These are phyloP conservation scores for Salvia rosmarinus DNA, from an alignment of 257 asterid genomes.

Conservation along the genomic window DNA sequence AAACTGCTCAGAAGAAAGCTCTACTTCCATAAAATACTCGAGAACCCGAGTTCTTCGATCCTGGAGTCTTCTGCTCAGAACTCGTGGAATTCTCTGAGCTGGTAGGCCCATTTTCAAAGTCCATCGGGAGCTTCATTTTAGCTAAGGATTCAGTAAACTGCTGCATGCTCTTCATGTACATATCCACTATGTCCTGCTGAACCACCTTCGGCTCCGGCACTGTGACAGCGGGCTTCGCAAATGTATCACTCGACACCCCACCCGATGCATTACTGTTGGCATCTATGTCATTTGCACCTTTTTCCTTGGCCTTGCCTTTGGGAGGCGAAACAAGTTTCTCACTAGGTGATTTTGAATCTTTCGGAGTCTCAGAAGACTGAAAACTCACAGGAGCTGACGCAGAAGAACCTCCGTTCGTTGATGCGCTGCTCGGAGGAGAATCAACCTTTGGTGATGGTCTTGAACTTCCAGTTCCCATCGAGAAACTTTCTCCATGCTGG, in stretches of 20 bases:
- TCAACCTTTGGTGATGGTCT: slow-evolving; percentile 43
- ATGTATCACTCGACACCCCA: slow-evolving; percentile 33
- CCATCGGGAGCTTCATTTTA: slow-evolving; percentile 95
- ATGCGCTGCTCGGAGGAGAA: slow-evolving; percentile 69
- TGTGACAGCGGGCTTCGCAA: slow-evolving; percentile 55
- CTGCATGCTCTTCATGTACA: slow-evolving; percentile 99
- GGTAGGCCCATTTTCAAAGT: slow-evolving; percentile 68
- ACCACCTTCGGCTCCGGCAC: slow-evolving; percentile 75
- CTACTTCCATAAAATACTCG: slow-evolving; percentile 94
- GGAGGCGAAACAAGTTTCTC: slow-evolving; percentile 51
- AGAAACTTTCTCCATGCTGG: slow-evolving; percentile 46
- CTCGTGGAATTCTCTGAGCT: slow-evolving; percentile 79
- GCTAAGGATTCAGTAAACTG: slow-evolving; percentile 91
- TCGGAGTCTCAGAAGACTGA: slow-evolving; percentile 56
- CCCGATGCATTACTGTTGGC: slow-evolving; percentile 49
- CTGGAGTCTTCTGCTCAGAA: slow-evolving; percentile 70
- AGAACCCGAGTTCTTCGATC: slow-evolving; percentile 73
- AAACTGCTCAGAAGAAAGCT: slow-evolving; percentile 83
- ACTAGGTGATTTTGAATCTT: slow-evolving; percentile 47
- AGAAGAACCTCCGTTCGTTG: slow-evolving; percentile 53
- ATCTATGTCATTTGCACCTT: slow-evolving; percentile 39
- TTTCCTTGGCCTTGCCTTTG: slow-evolving; percentile 48
- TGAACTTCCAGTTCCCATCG: slow-evolving; percentile 34
- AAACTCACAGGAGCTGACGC: slow-evolving; percentile 53
- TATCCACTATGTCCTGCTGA: slow-evolving; percentile 94